Percentiles rank a stretch among this genome's conserved stretches.
Evolutionary conservation across 1,284 basidiomycete species (phyloP).

Genomic region (Trichosporon faecale): DNA sequence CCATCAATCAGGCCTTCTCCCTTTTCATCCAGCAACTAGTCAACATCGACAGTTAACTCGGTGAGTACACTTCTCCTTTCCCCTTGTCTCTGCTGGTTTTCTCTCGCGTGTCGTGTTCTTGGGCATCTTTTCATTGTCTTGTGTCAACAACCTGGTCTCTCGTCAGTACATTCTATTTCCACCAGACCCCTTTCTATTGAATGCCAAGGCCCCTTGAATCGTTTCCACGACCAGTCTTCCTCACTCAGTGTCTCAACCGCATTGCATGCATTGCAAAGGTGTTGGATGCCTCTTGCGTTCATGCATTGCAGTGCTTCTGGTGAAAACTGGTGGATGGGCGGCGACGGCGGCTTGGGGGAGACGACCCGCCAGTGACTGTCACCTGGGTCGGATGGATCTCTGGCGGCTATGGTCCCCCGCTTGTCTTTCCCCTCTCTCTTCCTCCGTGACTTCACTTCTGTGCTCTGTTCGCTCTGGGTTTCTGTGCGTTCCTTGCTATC

Average conservation of each 20-base stretch:
- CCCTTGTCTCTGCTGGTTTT: background rate
- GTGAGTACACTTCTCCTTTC: background rate
- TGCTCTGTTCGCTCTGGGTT: background rate
- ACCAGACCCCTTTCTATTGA: background rate
- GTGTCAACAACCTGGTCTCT: background rate
- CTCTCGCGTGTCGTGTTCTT: background rate
- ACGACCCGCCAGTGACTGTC: background rate
- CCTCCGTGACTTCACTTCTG: background rate
- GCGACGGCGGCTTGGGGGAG: background rate
- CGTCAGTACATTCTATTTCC: background rate
- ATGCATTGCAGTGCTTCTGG: background rate
- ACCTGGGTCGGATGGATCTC: background rate
- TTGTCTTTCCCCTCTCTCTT: background rate
- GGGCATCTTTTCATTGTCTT: background rate
- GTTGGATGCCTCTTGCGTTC: background rate
- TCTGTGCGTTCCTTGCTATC: background rate
- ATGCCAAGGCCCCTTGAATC: constrained; percentile 4
- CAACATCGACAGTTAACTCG: background rate
- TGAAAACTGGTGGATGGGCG: background rate
- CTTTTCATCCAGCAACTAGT: background rate
- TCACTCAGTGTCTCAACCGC: background rate
- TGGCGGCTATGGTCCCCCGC: background rate
- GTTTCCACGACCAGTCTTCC: background rate
- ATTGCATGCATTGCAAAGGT: background rate
- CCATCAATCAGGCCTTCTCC: background rate